A percentile compares a stretch with the other conserved stretches of the same genome.
Conservation (phyloP, 2,329 filamentous ascomycete species). For the Bisporella sp. region DNA sequence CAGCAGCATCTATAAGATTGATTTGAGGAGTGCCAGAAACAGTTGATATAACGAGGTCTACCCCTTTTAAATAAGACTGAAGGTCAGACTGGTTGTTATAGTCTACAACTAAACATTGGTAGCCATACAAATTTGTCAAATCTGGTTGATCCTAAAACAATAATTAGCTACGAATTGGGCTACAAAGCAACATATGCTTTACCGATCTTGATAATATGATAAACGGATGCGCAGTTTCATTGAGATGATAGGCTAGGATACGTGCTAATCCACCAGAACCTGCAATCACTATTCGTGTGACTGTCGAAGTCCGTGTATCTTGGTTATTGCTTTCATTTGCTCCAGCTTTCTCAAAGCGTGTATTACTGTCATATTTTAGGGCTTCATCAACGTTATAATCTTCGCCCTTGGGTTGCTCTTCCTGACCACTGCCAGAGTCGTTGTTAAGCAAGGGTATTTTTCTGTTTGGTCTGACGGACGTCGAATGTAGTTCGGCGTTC, state of each 20-base stretch:
- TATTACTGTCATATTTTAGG: too few species aligned
- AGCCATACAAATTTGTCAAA: slow-evolving; percentile 32
- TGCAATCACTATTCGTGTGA: slow-evolving; percentile 55
- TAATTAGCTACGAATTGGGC: too few species aligned
- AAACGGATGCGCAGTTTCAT: slow-evolving; percentile 58
- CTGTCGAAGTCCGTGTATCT: too few species aligned
- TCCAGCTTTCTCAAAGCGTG: too few species aligned
- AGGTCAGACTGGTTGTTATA: slow-evolving; percentile 54
- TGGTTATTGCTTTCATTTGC: too few species aligned
- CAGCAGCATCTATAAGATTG: slow-evolving; percentile 65
- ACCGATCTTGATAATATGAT: slow-evolving; percentile 64
- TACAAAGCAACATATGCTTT: slow-evolving; percentile 10
- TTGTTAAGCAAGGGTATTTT: too few species aligned
- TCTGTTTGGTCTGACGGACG: too few species aligned
- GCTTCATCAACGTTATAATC: too few species aligned
- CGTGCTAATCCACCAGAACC: slow-evolving; percentile 53
- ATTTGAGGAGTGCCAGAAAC: slow-evolving; percentile 60
- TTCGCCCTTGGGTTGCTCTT: too few species aligned
- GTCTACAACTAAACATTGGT: slow-evolving; percentile 64
- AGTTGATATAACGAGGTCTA: slow-evolving; percentile 71
- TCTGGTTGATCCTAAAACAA: slow-evolving; percentile 28
- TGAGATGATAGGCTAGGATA: slow-evolving; percentile 52
- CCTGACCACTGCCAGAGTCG: too few species aligned
- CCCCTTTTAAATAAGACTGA: slow-evolving; percentile 59
- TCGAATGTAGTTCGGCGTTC: too few species aligned